phyloP scores from a whole-genome alignment of 225 moss, liverwort and hornwort genomes.

The Marchantia polymorpha region DNA sequence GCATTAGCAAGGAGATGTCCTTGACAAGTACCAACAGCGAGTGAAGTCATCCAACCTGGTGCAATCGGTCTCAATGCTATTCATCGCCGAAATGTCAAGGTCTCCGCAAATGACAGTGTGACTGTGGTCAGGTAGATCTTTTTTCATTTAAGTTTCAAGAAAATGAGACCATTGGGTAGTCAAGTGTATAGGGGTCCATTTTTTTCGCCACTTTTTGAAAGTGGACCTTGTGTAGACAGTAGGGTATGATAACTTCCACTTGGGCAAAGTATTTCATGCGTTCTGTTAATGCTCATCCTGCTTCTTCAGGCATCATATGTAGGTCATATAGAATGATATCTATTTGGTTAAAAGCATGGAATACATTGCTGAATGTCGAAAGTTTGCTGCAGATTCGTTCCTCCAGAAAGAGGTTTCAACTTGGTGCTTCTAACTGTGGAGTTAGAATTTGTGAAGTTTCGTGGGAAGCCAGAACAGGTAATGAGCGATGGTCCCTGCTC shows the following conservation, averaged over 20 bases:
- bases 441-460: slow-evolving; percentile 59
- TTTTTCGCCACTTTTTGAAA: too few species aligned
- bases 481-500: not conserved
- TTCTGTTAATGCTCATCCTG: too few species aligned
- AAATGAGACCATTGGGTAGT: too few species aligned
- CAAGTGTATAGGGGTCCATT: too few species aligned
- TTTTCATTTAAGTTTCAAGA: too few species aligned
- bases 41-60: slow-evolving; percentile 49
- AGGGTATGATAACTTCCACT: too few species aligned
- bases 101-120: slow-evolving; percentile 59
- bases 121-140: slow-evolving; percentile 54
- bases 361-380: not conserved
- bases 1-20: slow-evolving; percentile 23
- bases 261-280: too few species aligned
- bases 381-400: slow-evolving; percentile 47
- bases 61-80: slow-evolving; percentile 62
- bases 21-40: slow-evolving; percentile 65
- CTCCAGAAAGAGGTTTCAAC: slow-evolving; percentile 49
- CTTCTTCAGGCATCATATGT: too few species aligned
- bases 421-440: slow-evolving; percentile 61
- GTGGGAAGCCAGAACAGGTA: slow-evolving; percentile 68
- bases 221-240: too few species aligned
- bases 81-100: slow-evolving; percentile 70
- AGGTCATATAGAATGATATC: too few species aligned
- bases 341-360: too few species aligned